These are phyloP conservation scores for Starmera pachycereana DNA, from an alignment of 805 yeast species.

Conservation along the genomic window DNA sequence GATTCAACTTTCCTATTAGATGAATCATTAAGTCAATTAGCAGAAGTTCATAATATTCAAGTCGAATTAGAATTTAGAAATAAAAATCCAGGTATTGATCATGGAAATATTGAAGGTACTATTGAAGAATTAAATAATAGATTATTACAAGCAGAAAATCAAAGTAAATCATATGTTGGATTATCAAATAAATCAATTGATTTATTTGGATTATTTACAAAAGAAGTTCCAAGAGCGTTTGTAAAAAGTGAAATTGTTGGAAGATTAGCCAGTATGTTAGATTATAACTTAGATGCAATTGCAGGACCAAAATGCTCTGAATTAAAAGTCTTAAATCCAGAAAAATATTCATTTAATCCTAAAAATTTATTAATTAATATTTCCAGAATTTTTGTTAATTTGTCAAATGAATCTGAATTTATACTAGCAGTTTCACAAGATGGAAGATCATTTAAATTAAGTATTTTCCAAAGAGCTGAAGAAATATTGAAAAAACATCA, in stretches of 20 bases:
- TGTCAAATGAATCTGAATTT: conserved; percentile 56
- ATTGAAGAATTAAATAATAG: conserved; percentile 51
- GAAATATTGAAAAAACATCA: conserved; percentile 47
- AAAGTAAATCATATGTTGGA: conserved; percentile 74
- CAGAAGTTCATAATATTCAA: conserved; percentile 68
- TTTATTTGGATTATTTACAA: conserved; percentile 71
- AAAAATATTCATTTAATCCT: conserved; percentile 76
- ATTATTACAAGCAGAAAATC: conserved; percentile 55
- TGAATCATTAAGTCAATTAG: conserved; percentile 75
- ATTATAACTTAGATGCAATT: conserved; percentile 82
- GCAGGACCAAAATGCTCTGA: conserved; percentile 94
- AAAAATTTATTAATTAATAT: conserved; percentile 56
- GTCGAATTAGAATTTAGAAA: conserved; percentile 47
- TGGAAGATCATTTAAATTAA: conserved; percentile 73
- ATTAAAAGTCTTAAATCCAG: conserved; percentile 76
- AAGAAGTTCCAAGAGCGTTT: conserved; percentile 80
- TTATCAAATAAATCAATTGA: conserved; percentile 75
- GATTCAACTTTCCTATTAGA: conserved; percentile 89
- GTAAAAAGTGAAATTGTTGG: conserved; percentile 85
- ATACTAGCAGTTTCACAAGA: conserved; percentile 79
- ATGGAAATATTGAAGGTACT: conserved; percentile 33
- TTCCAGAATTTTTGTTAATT: conserved; percentile 65
- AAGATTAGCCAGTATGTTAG: conserved; percentile 90
- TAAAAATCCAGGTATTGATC: conserved; percentile 9
- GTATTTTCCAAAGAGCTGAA: conserved; percentile 61